Conservation (phyloP, 2,329 filamentous ascomycete genomes). For the Dothistroma septosporum region DNA sequence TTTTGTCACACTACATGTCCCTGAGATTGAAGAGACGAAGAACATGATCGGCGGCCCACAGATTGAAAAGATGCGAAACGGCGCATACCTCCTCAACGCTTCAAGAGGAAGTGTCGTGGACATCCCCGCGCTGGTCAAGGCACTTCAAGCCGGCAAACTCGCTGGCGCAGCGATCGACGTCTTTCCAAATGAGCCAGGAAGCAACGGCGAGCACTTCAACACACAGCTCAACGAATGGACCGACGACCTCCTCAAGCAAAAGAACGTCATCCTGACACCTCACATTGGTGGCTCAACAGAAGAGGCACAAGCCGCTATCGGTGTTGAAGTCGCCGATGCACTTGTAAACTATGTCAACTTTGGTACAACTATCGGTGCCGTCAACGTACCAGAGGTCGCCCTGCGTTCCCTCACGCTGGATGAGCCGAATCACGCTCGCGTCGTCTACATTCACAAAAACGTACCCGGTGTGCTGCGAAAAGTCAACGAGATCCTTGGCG, state of each 20-base stretch:
- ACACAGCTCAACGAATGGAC: constrained; percentile 77
- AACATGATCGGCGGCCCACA: constrained; percentile 81
- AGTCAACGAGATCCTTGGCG: constrained; percentile 90
- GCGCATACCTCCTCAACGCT: constrained; percentile 93
- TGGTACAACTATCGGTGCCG: constrained; percentile 82
- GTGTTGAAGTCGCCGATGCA: constrained; percentile 83
- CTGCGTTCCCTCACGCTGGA: constrained; percentile 86
- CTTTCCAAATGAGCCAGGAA: constrained; percentile 87
- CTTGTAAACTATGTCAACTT: constrained; percentile 94
- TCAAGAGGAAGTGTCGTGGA: constrained; percentile 91
- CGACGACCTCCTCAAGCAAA: constrained; percentile 76
- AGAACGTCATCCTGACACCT: constrained; percentile 91
- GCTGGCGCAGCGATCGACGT: constrained; percentile 96
- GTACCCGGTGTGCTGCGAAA: constrained; percentile 89
- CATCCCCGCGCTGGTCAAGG: constrained; percentile 84
- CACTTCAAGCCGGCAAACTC: constrained; percentile 78
- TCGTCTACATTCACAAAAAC: constrained; percentile 97
- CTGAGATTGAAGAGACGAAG: constrained; percentile 86
- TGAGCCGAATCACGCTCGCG: constrained; percentile 81
- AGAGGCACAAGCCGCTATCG: constrained; percentile 94
- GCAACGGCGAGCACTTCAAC: constrained; percentile 94
- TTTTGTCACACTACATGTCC: constrained; percentile 92
- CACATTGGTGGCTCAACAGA: constrained; percentile 98
- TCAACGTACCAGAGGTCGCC: constrained; percentile 94
- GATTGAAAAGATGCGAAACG: constrained; percentile 84